Conservation (phyloP, 2,329 filamentous ascomycete species). For the Lecanicillium sp. region DNA sequence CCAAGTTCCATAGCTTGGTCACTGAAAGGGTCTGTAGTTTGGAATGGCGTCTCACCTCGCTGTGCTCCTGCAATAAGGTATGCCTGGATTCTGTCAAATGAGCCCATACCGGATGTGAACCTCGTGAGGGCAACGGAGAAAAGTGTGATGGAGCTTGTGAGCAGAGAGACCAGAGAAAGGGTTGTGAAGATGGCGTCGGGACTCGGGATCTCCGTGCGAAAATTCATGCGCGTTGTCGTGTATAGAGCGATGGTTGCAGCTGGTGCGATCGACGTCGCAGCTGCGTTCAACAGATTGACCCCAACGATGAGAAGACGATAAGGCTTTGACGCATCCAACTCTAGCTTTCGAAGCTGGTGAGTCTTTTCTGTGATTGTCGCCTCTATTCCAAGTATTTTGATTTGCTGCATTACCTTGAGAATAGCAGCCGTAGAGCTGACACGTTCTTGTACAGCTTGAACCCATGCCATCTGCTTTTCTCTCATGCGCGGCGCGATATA, state of each 20-base stretch:
- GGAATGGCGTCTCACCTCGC: not conserved
- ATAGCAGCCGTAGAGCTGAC: slow-evolving; percentile 1
- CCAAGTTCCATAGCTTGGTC: not conserved
- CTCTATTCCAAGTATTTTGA: slow-evolving; percentile 8
- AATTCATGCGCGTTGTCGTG: slow-evolving; percentile 1
- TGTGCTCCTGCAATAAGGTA: not conserved
- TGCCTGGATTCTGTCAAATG: slow-evolving; percentile 3
- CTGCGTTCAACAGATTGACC: slow-evolving; percentile 5
- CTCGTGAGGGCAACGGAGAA: not conserved
- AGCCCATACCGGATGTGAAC: slow-evolving; percentile 3
- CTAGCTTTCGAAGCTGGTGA: slow-evolving; percentile 2
- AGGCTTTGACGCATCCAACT: slow-evolving; percentile 6
- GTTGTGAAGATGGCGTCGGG: slow-evolving; percentile 2
- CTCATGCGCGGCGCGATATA: slow-evolving; percentile 1
- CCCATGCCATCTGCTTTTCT: slow-evolving; percentile 2
- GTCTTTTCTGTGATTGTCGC: slow-evolving; percentile 2
- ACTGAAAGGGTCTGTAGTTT: not conserved
- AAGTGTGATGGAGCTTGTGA: not conserved
- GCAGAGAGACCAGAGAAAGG: not conserved
- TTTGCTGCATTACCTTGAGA: slow-evolving; percentile 4
- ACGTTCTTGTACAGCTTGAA: slow-evolving; percentile 5
- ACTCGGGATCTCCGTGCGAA: slow-evolving; percentile 2
- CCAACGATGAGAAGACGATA: slow-evolving; percentile 5
- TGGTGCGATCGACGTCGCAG: not conserved
- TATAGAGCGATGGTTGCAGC: slow-evolving; percentile 2